A percentile compares a stretch with the other conserved stretches of the same genome.
Conservation (phyloP, 148 eudicot species). For the Cornus controversa region DNA sequence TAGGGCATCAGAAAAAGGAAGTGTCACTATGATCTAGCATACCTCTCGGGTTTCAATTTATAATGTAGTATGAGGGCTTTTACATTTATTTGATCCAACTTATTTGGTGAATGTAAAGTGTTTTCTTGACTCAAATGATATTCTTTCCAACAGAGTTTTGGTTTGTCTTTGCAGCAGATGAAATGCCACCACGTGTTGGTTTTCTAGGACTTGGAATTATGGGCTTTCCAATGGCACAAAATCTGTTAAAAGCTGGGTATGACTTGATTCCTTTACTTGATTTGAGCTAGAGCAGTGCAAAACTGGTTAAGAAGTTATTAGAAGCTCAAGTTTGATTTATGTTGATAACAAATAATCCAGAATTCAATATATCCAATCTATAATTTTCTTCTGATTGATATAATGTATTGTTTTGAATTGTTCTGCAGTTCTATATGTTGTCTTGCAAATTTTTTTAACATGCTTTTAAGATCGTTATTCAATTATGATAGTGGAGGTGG, state of each 20-base stretch:
- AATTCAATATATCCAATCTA: neutral
- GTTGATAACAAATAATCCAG: neutral
- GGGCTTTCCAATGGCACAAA: constrained; percentile 97
- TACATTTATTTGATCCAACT: neutral
- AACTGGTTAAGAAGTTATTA: neutral
- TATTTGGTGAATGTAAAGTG: neutral
- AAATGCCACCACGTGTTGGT: constrained; percentile 61
- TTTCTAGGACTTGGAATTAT: constrained; percentile 95
- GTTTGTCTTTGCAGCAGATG: constrained; percentile 46
- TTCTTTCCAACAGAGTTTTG: constrained; percentile 9
- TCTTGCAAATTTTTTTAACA: neutral
- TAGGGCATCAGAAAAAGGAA: neutral
- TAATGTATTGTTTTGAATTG: neutral
- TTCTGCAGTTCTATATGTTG: neutral
- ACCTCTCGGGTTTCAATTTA: neutral
- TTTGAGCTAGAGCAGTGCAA: constrained; percentile 3
- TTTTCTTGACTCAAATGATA: constrained; percentile 4
- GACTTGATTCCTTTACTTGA: neutral
- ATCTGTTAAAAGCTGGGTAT: constrained; percentile 89
- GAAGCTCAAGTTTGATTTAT: neutral
- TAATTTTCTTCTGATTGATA: neutral
- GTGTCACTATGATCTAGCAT: neutral
- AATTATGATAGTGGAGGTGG: too few species aligned
- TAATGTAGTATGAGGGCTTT: neutral
- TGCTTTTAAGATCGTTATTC: neutral